Base-by-base conservation (phyloP, 257 asterid species). In the Eucommia ulmoides region DNA sequence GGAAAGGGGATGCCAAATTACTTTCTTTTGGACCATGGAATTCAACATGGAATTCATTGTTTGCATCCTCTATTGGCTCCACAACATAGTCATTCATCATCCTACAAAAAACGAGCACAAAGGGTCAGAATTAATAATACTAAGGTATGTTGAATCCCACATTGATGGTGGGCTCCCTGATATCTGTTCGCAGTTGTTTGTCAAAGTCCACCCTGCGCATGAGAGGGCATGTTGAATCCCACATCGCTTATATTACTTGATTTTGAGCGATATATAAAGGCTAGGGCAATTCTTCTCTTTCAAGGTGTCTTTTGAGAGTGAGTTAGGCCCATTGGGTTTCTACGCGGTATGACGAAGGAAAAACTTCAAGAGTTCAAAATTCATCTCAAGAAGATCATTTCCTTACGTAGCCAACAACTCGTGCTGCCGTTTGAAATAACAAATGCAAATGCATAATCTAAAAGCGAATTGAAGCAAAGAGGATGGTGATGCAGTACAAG, bases 21-120 rank as follows among this genome's bases (percentile, higher is more conserved):
- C 97, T 88, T 79, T 84, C 95, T 84, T 84, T 88, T 20, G 97
- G 97, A 49, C 97, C 97, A 49, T 84, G 84, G 67, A 88, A 88
- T 54, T 75, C 72, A 59, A 88, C 94, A 38, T 81, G 79, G 76
- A 88, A 84, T 83, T 84, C 91, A 41, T 66, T 81, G 70, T 79
- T 67, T 58, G 86, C 93, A 52, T 88, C 97, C 50, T 88, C 78
- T 61, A 84, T 65, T 16, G 97, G 68, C 76, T 88, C 95, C 61
- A 88, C 95, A 0, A 54, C 47, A 64, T 84, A 84, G 67, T 88
- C 95, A 49, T 88, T 88, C 97, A 88, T 88, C 97, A 88, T 88
- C 80, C 97, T 88, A 68, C 70, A 59, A 41, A 20, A 45, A 48
- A n/a, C 59, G 50, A 58, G 50, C 19, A 65, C 12, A 10, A 15